Evolutionary conservation across 2,329 filamentous ascomycete species (phyloP), one percentile per base, ranked within the genome.

Genomic region (Zarea fungicola): DNA sequence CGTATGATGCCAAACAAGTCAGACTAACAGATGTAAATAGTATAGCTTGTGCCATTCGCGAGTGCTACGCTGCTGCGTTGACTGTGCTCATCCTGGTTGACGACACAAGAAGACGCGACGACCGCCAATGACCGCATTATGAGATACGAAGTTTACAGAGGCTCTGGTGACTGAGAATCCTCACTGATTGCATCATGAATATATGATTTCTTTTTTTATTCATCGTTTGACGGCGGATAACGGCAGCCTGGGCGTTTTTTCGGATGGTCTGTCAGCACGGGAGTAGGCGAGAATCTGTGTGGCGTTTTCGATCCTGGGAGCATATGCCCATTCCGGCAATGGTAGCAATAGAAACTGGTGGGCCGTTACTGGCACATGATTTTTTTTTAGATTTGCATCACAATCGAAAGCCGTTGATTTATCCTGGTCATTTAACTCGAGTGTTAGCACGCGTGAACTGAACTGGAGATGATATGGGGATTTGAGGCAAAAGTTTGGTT

Each of bases 11-110:
- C 34, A 22, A 48, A 28, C n/a, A n/a, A n/a, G n/a, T n/a, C n/a
- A n/a, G n/a, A n/a, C n/a, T n/a, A n/a, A n/a, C n/a, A n/a, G n/a
- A n/a, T 6, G 19, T 14, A n/a, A 22, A 45, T 48, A 82, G 83
- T 65, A 80, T 87, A 75, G 78, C 84, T 14, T 90, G 86, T 63
- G 83, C 84, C 9, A 82, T 89, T 51, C 74, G 86, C 52, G 85
- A 89, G 65, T 85, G 86, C 25, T 89, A 87, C 64, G 86, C 86
- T 3, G 84, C 83, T 14, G 83, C 83, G 29, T 64, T 89, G 46
- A 85, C 81, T 41, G 85, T 89, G 34, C 81, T 88, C 34, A 86
- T 90, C 49, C 66, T 89, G 48, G 72, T 84, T 32, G 78, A 84
- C 49, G 75, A 70, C 48, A 69, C 28, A 21, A 18, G 18, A 7